Conservation (phyloP, 1,139 yeast species). For the Suhomyces atakaporum region DNA sequence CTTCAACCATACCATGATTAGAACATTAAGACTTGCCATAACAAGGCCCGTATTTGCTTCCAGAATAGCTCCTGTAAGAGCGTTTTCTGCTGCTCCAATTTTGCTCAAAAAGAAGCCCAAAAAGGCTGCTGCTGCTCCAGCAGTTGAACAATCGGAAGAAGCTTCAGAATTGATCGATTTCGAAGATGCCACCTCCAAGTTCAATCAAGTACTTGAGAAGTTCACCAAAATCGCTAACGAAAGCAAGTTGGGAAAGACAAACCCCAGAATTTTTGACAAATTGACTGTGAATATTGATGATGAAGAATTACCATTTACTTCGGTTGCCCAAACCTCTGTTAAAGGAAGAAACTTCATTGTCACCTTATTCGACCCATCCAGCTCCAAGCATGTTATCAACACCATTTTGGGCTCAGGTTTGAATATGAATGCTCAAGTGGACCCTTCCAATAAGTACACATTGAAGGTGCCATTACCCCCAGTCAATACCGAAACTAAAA, state of each 20-base stretch:
- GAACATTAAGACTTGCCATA: not conserved
- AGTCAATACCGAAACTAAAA: slow-evolving; percentile 67
- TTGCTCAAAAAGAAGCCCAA: slow-evolving; percentile 20
- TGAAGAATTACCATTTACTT: slow-evolving; percentile 51
- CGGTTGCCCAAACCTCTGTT: slow-evolving; percentile 73
- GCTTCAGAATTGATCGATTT: slow-evolving; percentile 33
- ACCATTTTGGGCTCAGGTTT: slow-evolving; percentile 67
- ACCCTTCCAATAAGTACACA: slow-evolving; percentile 69
- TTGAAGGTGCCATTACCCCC: slow-evolving; percentile 77
- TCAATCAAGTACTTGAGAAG: slow-evolving; percentile 49
- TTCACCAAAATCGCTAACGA: slow-evolving; percentile 62
- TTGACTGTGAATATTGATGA: slow-evolving; percentile 56
- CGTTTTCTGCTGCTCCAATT: slow-evolving; percentile 6
- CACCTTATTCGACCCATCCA: slow-evolving; percentile 81
- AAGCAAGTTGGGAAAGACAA: slow-evolving; percentile 66
- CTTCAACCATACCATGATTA: not conserved
- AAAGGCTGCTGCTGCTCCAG: slow-evolving; percentile 9
- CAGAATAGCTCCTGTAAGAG: not conserved
- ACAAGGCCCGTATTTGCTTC: not conserved
- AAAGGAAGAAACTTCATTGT: slow-evolving; percentile 66
- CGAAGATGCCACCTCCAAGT: slow-evolving; percentile 45
- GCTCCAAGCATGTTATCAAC: slow-evolving; percentile 67
- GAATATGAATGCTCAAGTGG: slow-evolving; percentile 78
- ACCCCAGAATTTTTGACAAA: slow-evolving; percentile 65
- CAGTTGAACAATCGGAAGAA: slow-evolving; percentile 11